Base-by-base conservation (phyloP, 2,329 filamentous ascomycete genomes). In the Lecanicillium sp. region DNA sequence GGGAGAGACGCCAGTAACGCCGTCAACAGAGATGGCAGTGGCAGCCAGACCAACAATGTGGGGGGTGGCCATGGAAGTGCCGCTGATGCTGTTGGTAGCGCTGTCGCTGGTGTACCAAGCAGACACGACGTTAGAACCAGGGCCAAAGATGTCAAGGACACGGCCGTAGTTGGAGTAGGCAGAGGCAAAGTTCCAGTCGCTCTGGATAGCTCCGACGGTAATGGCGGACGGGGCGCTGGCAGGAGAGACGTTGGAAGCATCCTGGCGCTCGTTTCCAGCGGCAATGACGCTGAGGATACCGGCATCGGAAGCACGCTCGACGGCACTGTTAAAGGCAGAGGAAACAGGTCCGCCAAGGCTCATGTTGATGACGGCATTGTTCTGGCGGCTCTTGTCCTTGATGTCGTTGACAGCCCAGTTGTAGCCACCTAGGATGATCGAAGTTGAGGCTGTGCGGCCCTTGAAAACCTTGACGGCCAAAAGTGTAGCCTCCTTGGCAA, bases 391-490 rank as follows among this genome's bases (percentile, higher is more conserved):
- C n/a, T 44, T 48, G 33, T 50, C 43, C 35, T 42, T 47, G 11
- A 41, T 41, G 33, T 41, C 39, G 12, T 41, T 41, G 28, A 41
- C 34, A 16, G 39, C 39, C 39, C 39, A 41, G 15, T 41, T 20
- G 39, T 37, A 37, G 29, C 39, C 39, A 8, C 59, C 55, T 34
- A 78, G 63, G 32, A 76, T 64, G 38, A 62, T 63, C 14, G 68
- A 65, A 54, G 67, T 73, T 40, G 64, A 58, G 19, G 56, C 52
- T 29, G 68, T 69, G 19, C 60, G 44, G 14, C 60, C 69, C 40
- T 68, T 69, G n/a, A 79, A 64, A 7, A 80, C 75, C 65, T 80
- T 81, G 58, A 81, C 74, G 28, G 67, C 73, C 37, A 78, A 56
- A 29, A 79, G 56, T 38, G 61, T 59, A 40, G 67, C 68, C 38